Evolutionary conservation across 2,329 filamentous ascomycete species (phyloP).

Genomic region (Penicillium sp.): DNA sequence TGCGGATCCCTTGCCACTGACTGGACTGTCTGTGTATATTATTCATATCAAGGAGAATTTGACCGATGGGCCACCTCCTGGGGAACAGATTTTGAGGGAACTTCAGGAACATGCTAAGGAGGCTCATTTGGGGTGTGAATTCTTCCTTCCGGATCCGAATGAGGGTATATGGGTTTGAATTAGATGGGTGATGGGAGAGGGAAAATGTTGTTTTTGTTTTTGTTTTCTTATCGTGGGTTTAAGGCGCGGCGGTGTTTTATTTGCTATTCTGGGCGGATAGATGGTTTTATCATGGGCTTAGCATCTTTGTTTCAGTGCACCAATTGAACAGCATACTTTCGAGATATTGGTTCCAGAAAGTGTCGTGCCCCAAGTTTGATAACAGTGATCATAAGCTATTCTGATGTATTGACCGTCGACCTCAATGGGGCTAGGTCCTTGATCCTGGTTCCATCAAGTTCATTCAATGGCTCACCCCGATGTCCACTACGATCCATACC

Average conservation of each 20-base stretch:
- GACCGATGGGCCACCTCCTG: conserved; percentile 69
- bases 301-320: neutral
- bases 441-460: neutral
- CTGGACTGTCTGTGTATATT: conserved; percentile 79
- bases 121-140: conserved; percentile 76
- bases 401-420: neutral
- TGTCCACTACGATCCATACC: neutral
- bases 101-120: conserved; percentile 70
- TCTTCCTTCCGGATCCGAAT: conserved; percentile 72
- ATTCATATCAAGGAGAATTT: conserved; percentile 94
- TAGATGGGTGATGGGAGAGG: neutral
- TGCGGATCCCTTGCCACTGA: conserved; percentile 58
- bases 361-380: no score
- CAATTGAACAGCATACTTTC: neutral
- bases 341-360: neutral
- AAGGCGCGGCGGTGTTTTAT: conserved; percentile 1
- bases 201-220: neutral
- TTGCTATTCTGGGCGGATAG: neutral
- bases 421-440: neutral
- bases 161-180: conserved; percentile 57
- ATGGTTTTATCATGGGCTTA: neutral
- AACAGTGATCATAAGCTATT: no score
- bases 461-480: neutral
- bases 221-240: neutral
- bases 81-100: conserved; percentile 72